Conservation (phyloP, 2,329 filamentous ascomycete genomes). For the Diaporthe longicolla region DNA sequence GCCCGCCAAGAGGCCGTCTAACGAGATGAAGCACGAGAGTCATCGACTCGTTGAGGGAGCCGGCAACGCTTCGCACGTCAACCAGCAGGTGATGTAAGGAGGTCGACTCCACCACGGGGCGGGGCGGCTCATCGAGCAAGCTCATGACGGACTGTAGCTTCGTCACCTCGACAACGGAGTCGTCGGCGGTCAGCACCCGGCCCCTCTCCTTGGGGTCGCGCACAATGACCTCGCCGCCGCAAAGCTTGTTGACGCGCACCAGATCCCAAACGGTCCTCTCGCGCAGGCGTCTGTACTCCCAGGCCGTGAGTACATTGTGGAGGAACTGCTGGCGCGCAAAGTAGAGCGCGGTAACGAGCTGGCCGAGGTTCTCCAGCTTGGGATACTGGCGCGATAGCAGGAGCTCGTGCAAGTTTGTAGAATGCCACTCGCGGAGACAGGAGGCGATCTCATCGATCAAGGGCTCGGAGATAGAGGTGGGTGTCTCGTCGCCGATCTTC, state of each 20-base stretch:
- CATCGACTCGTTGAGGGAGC: constrained; percentile 80
- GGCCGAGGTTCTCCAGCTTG: constrained; percentile 84
- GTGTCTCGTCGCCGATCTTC: constrained; percentile 97
- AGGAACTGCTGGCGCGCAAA: constrained; percentile 89
- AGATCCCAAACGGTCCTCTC: constrained; percentile 97
- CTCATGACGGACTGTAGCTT: constrained; percentile 97
- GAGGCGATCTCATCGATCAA: constrained; percentile 98
- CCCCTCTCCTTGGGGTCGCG: constrained; percentile 88
- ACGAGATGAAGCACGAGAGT: constrained; percentile 85
- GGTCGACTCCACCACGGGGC: constrained; percentile 75
- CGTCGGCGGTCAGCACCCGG: constrained; percentile 89
- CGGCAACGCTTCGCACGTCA: constrained; percentile 86
- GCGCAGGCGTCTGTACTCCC: constrained; percentile 84
- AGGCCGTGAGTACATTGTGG: constrained; percentile 91
- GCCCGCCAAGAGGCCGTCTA: constrained; percentile 75
- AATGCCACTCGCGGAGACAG: constrained; percentile 97
- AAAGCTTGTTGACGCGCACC: constrained; percentile 93
- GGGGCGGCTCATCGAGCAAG: constrained; percentile 86
- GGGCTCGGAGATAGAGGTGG: constrained; percentile 89
- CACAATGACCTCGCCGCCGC: constrained; percentile 94
- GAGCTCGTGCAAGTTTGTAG: constrained; percentile 93
- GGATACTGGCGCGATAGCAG: constrained; percentile 86
- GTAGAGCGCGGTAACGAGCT: constrained; percentile 86
- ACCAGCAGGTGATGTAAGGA: constrained; percentile 86
- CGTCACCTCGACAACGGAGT: constrained; percentile 92